These are phyloP conservation scores for Jamesozyma gamospora DNA, from an alignment of 805 yeast genomes.

Conservation along the genomic window DNA sequence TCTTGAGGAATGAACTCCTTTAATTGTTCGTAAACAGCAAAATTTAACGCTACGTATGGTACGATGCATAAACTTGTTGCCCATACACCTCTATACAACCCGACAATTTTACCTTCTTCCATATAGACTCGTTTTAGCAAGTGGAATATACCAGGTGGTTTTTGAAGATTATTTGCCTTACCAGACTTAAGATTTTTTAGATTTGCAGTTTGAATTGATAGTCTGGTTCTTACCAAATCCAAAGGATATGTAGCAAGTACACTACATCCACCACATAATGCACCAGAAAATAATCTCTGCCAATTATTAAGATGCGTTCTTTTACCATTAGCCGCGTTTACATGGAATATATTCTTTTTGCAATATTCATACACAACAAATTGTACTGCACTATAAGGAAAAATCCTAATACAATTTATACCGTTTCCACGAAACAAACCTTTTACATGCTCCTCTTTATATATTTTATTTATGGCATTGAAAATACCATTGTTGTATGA, in stretches of 20 bases:
- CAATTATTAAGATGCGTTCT: constrained; percentile 4
- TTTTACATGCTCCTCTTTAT: constrained; percentile 81
- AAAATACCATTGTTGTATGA: constrained; percentile 56
- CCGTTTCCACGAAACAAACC: constrained; percentile 90
- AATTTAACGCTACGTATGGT: constrained; percentile 89
- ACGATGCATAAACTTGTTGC: constrained; percentile 95
- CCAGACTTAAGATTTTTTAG: constrained; percentile 35
- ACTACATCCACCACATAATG: constrained; percentile 68
- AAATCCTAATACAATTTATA: constrained; percentile 76
- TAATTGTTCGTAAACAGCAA: constrained; percentile 76
- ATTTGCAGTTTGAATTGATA: constrained; percentile 82
- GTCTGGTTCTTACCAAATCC: constrained; percentile 82
- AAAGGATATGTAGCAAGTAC: constrained; percentile 84
- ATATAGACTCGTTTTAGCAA: constrained; percentile 50
- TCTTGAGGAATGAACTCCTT: constrained; percentile 43
- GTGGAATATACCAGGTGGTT: constrained; percentile 64
- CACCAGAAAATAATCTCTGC: constrained; percentile 68
- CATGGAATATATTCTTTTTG: constrained; percentile 34
- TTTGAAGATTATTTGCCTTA: constrained; percentile 26
- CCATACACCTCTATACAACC: constrained; percentile 72
- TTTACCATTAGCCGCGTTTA: constrained; percentile 27
- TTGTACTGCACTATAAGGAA: constrained; percentile 93
- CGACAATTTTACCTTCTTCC: constrained; percentile 73
- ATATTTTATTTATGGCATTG: constrained; percentile 66
- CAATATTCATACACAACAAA: constrained; percentile 70